Conservation (phyloP, 2,329 filamentous ascomycete genomes). For the Pseudogymnoascus sp. region DNA sequence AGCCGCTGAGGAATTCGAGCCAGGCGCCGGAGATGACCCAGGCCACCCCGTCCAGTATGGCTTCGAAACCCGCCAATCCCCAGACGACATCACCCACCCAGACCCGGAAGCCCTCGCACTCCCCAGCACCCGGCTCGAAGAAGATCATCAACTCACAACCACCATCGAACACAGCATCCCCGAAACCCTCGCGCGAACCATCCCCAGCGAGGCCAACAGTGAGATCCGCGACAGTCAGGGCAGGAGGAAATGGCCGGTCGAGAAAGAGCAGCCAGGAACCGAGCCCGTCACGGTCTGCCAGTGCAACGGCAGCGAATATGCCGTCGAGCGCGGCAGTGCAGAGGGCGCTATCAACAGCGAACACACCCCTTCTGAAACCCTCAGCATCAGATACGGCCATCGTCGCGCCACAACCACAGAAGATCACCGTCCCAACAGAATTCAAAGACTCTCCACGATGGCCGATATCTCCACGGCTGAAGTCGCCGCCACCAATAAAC, state of each 20-base stretch:
- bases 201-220: slow-evolving; percentile 32
- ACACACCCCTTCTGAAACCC: slow-evolving; percentile 57
- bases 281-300: slow-evolving; percentile 49
- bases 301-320: slow-evolving; percentile 39
- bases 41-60: slow-evolving; percentile 3
- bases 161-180: slow-evolving; percentile 35
- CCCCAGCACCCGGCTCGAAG: slow-evolving; percentile 19
- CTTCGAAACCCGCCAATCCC: background rate
- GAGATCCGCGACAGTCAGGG: slow-evolving; percentile 29
- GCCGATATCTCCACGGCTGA: slow-evolving; percentile 69
- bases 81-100: slow-evolving; percentile 10
- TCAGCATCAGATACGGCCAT: slow-evolving; percentile 50
- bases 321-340: slow-evolving; percentile 55
- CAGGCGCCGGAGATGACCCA: background rate
- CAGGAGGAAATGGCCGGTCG: slow-evolving; percentile 42
- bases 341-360: slow-evolving; percentile 59
- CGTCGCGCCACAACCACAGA: slow-evolving; percentile 56
- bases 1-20: background rate
- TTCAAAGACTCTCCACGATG: slow-evolving; percentile 56
- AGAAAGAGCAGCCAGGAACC: slow-evolving; percentile 57
- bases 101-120: slow-evolving; percentile 19
- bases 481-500: slow-evolving; percentile 61
- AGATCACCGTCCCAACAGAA: slow-evolving; percentile 43
- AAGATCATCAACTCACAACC: slow-evolving; percentile 20
- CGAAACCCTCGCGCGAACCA: slow-evolving; percentile 38